Evolutionary conservation across 768 basidiomycete genomes (phyloP), one percentile per base, ranked within the genome.

Genomic region (Leccinum arenicola): DNA sequence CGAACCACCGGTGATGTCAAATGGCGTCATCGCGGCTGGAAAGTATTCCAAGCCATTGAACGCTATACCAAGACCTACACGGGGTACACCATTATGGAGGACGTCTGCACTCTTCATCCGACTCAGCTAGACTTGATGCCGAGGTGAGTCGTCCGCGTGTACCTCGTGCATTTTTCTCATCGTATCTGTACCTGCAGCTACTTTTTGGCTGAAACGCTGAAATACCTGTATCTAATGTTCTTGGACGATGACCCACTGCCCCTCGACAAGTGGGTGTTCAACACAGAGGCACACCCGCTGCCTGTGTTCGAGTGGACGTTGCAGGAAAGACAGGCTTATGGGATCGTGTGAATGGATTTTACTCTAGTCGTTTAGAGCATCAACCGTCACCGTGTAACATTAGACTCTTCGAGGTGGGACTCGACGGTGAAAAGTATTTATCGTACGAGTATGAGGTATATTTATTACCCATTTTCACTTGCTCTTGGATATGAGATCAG

Each of bases 1-100:
- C 81, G 81, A 38, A 80, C 81, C 8, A 92, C 90, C 4, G 83
- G 85, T 0, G 81, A 92, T 65, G 66, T 68, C 19, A 80, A 78
- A 59, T 92, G 90, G 90, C 80, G 90, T 61, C 78, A 84, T 49
- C 80, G 84, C 23, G 89, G 85, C 2, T 90, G 88, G 88, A 66
- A 71, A 21, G 81, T 92, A 48, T 92, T 88, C 65, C 73, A 86
- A 63, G 82, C 87, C 14, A 80, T 92, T 31, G 80, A 87, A 70
- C 76, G 74, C 33, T 75, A 84, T 59, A 75, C 86, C 10, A 84
- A 79, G 29, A 87, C 84, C 3, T 56, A 74, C 0, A 73, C 70
- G 45, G 89, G 87, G n/a, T 91, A 88, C 64, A 80, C 87, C 2
- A 83, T 74, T 59, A 67, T 91, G 21, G 59, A 61, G 38, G 64